Conservation (phyloP, 208 protist genomes). For the Leishmania guyanensis region DNA sequence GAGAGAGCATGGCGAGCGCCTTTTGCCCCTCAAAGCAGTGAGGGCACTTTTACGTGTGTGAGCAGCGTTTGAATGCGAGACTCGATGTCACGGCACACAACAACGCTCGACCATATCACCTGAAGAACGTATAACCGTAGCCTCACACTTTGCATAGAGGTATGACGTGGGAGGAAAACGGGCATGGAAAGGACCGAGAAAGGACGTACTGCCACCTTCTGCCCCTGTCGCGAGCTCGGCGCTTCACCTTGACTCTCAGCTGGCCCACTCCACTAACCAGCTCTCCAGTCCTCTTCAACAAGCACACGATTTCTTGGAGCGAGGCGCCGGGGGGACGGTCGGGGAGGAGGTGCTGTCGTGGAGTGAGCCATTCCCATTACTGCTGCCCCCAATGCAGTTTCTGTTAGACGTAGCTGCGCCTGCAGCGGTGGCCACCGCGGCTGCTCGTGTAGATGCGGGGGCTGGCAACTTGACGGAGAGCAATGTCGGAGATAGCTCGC, state of each 20-base stretch:
- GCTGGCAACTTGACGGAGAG: slow-evolving; percentile 19
- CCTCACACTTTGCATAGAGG: not conserved
- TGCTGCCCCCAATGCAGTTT: slow-evolving; percentile 4
- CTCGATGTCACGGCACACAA: not conserved
- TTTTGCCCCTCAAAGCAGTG: not conserved
- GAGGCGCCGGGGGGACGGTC: slow-evolving; percentile 3
- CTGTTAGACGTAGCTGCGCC: not conserved
- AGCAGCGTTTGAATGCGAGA: not conserved
- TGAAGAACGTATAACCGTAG: not conserved
- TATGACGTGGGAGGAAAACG: not conserved
- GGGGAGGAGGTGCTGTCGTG: slow-evolving; percentile 7
- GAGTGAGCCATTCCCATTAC: not conserved
- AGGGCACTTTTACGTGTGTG: no score
- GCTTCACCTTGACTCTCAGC: not conserved
- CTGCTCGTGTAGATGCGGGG: slow-evolving; percentile 7
- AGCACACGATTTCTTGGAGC: slow-evolving; percentile 11
- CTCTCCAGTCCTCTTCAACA: not conserved
- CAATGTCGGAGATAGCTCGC: slow-evolving; percentile 17
- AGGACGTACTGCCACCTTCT: not conserved
- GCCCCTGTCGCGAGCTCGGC: not conserved
- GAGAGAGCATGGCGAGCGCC: not conserved
- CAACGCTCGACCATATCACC: not conserved
- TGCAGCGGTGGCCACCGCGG: not conserved
- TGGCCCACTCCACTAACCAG: not conserved
- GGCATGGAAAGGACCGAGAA: not conserved